Evolutionary conservation across 2,329 filamentous ascomycete genomes (phyloP).

Genomic region (Tolypocladium guangdongense): DNA sequence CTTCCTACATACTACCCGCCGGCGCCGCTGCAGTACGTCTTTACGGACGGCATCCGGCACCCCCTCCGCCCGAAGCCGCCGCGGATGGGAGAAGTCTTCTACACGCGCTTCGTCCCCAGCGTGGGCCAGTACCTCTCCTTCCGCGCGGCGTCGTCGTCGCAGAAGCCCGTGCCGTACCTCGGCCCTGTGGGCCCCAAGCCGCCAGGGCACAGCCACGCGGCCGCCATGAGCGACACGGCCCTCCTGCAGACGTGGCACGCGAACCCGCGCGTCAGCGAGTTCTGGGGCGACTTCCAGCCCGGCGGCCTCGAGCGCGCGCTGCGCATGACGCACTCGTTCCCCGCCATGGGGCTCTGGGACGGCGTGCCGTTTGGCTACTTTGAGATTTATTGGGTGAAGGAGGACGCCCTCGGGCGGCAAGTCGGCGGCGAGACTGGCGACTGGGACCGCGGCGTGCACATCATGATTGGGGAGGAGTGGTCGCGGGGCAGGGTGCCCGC

Average conservation of each 20-base stretch:
- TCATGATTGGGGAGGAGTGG: constrained; percentile 85
- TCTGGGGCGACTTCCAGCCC: constrained; percentile 64
- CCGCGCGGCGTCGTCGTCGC: constrained; percentile 64
- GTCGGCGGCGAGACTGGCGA: constrained; percentile 57
- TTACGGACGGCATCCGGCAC: constrained; percentile 70
- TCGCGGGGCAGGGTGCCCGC: constrained; percentile 70
- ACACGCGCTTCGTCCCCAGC: constrained; percentile 76
- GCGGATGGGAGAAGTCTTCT: constrained; percentile 83
- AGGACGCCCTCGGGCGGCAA: constrained; percentile 66
- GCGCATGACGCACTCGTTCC: constrained; percentile 66
- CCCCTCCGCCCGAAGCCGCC: constrained; percentile 81
- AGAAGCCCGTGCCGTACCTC: constrained; percentile 50
- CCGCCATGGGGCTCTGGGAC: constrained; percentile 87
- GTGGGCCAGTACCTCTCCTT: constrained; percentile 80
- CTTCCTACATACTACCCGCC: constrained; percentile 88
- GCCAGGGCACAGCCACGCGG: constrained; percentile 28
- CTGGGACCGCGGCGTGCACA: constrained; percentile 81
- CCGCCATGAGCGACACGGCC: constrained; percentile 36
- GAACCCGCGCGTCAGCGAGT: constrained; percentile 68
- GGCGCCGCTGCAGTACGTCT: constrained; percentile 67
- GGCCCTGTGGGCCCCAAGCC: constrained; percentile 41
- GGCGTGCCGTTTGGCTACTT: constrained; percentile 95
- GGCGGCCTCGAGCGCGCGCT: constrained; percentile 58
- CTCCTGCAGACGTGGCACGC: constrained; percentile 84
- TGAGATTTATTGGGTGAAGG: constrained; percentile 97